Conservation (phyloP, 169 alveolate genomes). For the Plasmodium billcollinsi region DNA sequence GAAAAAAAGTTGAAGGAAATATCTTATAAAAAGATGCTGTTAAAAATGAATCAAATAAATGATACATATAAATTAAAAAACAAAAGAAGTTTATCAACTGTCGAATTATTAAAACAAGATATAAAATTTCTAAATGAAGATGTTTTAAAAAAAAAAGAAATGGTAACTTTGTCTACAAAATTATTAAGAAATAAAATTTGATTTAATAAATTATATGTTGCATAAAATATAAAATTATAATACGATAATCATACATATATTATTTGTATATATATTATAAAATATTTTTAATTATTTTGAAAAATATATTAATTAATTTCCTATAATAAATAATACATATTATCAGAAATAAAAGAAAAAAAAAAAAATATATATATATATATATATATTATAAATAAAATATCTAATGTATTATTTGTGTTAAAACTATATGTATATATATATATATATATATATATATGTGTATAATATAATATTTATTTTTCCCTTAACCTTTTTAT, state of each 20-base stretch:
- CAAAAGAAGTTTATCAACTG: slow-evolving; percentile 75
- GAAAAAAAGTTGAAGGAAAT: slow-evolving; percentile 64
- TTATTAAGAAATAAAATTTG: background rate
- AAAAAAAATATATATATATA: background rate
- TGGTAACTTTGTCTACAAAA: slow-evolving; percentile 43
- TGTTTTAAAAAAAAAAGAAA: slow-evolving; percentile 65
- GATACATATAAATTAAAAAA: slow-evolving; percentile 69
- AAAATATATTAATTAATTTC: background rate
- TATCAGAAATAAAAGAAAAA: background rate
- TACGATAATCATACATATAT: background rate
- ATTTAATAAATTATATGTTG: background rate
- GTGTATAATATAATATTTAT: too few relatives aligned
- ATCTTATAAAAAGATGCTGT: slow-evolving; percentile 64
- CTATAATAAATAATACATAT: background rate
- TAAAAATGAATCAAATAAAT: slow-evolving; percentile 75
- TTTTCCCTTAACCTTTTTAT: too few relatives aligned
- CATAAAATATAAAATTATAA: background rate
- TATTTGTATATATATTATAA: background rate
- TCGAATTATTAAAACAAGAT: slow-evolving; percentile 66
- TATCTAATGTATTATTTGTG: background rate
- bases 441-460: background rate
- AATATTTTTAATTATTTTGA: background rate
- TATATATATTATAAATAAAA: slow-evolving; percentile 6
- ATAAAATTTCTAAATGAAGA: slow-evolving; percentile 56
- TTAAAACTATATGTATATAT: background rate